phyloP scores from a whole-genome alignment of 2,329 filamentous ascomycete species.

The Phyllosticta citrichinensis region DNA sequence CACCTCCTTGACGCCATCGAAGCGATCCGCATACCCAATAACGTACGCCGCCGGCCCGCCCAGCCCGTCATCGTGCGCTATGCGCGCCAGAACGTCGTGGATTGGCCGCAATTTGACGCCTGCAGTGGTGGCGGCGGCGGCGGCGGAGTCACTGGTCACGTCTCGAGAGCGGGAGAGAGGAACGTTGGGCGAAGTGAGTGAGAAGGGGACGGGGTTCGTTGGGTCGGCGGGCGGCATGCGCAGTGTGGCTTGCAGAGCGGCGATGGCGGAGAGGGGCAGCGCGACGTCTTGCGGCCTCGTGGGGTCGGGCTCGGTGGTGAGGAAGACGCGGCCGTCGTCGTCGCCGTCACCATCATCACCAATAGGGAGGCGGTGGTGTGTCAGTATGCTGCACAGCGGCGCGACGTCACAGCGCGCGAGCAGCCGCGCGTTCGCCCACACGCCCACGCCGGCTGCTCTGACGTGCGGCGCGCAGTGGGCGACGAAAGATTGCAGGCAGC shows the following conservation, averaged over 20 bases:
- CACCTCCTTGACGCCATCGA: slow-evolving; percentile 35
- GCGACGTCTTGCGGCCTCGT: neutral
- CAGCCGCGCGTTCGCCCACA: slow-evolving; percentile 7
- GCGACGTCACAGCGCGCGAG: neutral
- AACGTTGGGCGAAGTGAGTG: neutral
- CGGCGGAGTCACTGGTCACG: neutral
- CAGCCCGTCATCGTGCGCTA: slow-evolving; percentile 30
- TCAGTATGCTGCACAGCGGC: neutral
- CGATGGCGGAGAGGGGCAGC: neutral
- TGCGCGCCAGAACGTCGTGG: slow-evolving; percentile 31
- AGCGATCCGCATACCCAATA: slow-evolving; percentile 40
- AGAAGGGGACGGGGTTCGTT: neutral
- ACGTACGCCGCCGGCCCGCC: slow-evolving; percentile 26
- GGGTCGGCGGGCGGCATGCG: neutral
- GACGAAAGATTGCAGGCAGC: slow-evolving; percentile 2
- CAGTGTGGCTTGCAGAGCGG: neutral
- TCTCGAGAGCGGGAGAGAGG: neutral
- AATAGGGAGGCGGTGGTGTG: neutral
- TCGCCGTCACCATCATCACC: neutral
- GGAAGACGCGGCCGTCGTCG: neutral
- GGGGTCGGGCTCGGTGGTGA: neutral
- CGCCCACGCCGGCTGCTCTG: neutral
- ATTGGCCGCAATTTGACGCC: slow-evolving; percentile 12
- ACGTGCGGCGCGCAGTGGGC: neutral
- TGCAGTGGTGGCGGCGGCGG: neutral